Conservation (phyloP, 768 basidiomycete species). For the Suillus spraguei region DNA sequence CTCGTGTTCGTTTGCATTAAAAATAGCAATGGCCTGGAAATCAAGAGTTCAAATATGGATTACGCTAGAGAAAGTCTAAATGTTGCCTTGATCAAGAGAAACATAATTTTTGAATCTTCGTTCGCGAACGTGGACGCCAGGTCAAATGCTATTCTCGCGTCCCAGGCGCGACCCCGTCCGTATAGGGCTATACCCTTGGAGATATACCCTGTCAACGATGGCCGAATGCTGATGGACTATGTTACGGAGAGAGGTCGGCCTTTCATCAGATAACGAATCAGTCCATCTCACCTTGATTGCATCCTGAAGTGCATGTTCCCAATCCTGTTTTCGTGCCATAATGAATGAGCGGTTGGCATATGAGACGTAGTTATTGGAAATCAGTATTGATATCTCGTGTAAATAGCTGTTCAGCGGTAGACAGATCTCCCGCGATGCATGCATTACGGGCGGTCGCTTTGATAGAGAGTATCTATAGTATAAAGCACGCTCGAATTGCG, state of each 20-base stretch:
- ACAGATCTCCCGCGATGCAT: neutral
- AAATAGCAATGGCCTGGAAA: neutral
- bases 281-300: neutral
- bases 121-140: neutral
- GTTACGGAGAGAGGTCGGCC: neutral
- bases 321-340: neutral
- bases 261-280: neutral
- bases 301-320: neutral
- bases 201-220: neutral
- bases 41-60: neutral
- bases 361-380: neutral
- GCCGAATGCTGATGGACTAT: neutral
- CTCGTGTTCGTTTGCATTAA: neutral
- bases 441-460: neutral
- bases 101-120: neutral
- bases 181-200: neutral
- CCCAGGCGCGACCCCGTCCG: neutral
- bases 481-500: neutral
- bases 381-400: neutral
- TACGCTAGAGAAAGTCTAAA: neutral
- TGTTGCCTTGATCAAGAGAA: slow-evolving; percentile 1
- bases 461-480: neutral
- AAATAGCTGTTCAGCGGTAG: neutral
- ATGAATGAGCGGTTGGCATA: neutral
- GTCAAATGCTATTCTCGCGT: neutral